Percentiles rank a stretch among this genome's conserved stretches.
phyloP scores from a whole-genome alignment of 108 stramenopile species.

The Fragilariopsis cylindrus region DNA sequence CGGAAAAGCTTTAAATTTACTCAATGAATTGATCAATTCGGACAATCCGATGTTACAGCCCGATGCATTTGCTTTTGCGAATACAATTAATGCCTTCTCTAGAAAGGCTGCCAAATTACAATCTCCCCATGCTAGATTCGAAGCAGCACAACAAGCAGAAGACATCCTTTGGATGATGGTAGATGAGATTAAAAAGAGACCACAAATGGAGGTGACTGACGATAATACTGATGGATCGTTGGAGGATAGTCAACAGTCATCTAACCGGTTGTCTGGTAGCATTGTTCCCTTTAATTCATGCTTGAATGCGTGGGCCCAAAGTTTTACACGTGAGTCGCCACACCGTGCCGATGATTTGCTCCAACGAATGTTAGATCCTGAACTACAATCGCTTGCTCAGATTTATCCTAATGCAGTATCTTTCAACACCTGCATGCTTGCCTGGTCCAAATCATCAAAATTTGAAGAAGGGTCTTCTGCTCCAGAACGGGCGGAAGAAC shows the following conservation, averaged over 20 bases:
- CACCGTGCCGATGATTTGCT: slow-evolving; percentile 41
- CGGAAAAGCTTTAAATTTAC: slow-evolving; percentile 27
- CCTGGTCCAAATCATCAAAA: slow-evolving; percentile 32
- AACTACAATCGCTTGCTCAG: not conserved
- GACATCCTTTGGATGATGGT: slow-evolving; percentile 43
- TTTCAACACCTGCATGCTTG: slow-evolving; percentile 52
- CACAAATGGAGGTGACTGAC: not conserved
- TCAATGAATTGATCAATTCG: slow-evolving; percentile 35
- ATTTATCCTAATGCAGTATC: slow-evolving; percentile 30
- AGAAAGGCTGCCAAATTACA: slow-evolving; percentile 29
- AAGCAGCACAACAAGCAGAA: slow-evolving; percentile 47
- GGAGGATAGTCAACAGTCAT: not conserved
- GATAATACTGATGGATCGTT: not conserved
- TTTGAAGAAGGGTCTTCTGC: slow-evolving; percentile 17
- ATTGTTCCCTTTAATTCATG: slow-evolving; percentile 47
- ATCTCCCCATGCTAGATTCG: slow-evolving; percentile 19
- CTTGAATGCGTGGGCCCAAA: slow-evolving; percentile 45
- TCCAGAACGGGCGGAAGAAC: slow-evolving; percentile 37
- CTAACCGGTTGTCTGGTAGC: not conserved
- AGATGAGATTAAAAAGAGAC: slow-evolving; percentile 11
- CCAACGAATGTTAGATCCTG: slow-evolving; percentile 36
- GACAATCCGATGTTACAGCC: slow-evolving; percentile 19
- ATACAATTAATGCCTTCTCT: slow-evolving; percentile 37
- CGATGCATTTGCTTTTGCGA: slow-evolving; percentile 27
- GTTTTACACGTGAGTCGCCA: slow-evolving; percentile 28